Evolutionary conservation across 331 rosid genomes (phyloP).

Genomic region (Rosa hybrid): DNA sequence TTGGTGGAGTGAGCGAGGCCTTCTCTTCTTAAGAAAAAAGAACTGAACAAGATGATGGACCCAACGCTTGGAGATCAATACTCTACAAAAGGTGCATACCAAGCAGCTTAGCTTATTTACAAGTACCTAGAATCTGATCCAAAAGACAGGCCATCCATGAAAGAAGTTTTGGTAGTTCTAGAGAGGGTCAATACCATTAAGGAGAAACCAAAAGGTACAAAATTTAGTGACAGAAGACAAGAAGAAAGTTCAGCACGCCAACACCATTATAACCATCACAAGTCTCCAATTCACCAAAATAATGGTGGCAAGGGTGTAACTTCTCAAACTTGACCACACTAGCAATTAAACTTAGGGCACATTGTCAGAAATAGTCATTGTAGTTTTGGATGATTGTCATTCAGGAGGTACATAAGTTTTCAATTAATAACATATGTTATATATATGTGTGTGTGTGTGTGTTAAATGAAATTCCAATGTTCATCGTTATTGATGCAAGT

Average conservation of each 20-base stretch:
- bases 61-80: conserved; percentile 34
- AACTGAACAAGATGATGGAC: conserved; percentile 54
- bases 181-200: conserved; percentile 32
- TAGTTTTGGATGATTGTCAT: not conserved
- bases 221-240: not conserved
- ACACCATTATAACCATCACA: not conserved
- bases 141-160: conserved; percentile 66
- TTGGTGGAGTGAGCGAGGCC: conserved; percentile 49
- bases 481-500: too few species aligned
- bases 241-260: not conserved
- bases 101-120: conserved; percentile 42
- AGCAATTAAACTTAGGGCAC: not conserved
- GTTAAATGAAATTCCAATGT: too few species aligned
- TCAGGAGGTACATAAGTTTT: not conserved
- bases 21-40: conserved; percentile 39
- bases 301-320: not conserved
- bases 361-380: not conserved
- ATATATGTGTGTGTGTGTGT: too few species aligned
- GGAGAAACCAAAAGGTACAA: conserved; percentile 10
- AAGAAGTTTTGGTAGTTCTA: conserved; percentile 41
- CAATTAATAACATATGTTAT: not conserved
- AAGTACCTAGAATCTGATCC: conserved; percentile 63
- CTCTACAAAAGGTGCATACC: conserved; percentile 43
- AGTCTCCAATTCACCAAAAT: conserved; percentile 14
- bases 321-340: conserved; percentile 1